Evolutionary conservation across 2,329 filamentous ascomycete species (phyloP).

Genomic region (Aspergillus arachidicola): DNA sequence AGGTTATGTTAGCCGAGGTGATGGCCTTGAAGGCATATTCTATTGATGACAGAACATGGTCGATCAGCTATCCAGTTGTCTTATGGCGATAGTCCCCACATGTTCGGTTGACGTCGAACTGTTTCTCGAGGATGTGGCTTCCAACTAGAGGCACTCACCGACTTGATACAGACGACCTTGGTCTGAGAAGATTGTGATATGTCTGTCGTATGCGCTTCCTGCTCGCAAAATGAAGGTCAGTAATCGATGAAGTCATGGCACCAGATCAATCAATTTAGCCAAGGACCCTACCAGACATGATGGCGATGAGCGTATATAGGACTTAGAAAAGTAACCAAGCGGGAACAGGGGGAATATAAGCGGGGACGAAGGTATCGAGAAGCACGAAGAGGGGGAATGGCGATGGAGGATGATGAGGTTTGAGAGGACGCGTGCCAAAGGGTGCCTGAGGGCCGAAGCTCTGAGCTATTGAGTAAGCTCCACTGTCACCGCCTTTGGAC

Average conservation of each 20-base stretch:
- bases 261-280: constrained; percentile 11
- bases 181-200: constrained; percentile 99
- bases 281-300: constrained; percentile 47
- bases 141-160: constrained; percentile 57
- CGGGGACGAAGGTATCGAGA: constrained; percentile 10
- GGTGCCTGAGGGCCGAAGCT: constrained; percentile 39
- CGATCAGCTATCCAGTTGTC: constrained; percentile 30
- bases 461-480: constrained; percentile 36
- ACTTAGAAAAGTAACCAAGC: constrained; percentile 14
- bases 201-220: constrained; percentile 92
- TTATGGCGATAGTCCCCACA: constrained; percentile 11
- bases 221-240: constrained; percentile 31
- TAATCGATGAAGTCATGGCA: constrained; percentile 34
- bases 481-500: constrained; percentile 34
- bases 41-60: constrained; percentile 45
- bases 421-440: constrained; percentile 37
- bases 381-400: constrained; percentile 20
- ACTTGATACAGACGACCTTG: constrained; percentile 99
- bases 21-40: constrained; percentile 99
- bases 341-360: constrained; percentile 8
- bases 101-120: constrained; percentile 1
- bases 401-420: constrained; percentile 26
- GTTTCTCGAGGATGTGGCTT: neutral
- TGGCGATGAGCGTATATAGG: constrained; percentile 24
- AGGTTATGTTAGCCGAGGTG: constrained; percentile 98